These are phyloP conservation scores for Canariomyces notabilis DNA, from an alignment of 2,329 filamentous ascomycete genomes.

Conservation along the genomic window DNA sequence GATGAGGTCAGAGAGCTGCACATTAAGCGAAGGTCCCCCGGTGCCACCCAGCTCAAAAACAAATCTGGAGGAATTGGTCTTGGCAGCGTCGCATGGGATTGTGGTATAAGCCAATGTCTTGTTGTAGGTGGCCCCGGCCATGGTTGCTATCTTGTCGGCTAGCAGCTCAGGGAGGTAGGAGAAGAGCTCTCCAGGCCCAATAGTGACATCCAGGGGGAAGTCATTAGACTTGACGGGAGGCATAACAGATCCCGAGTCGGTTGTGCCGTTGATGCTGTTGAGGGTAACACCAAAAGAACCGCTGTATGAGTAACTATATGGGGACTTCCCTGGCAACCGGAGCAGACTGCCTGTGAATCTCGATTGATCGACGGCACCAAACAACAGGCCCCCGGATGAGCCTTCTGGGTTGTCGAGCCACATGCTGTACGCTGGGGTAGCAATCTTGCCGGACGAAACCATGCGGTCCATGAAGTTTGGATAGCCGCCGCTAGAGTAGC, in stretches of 20 bases:
- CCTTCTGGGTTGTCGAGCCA: constrained; percentile 29
- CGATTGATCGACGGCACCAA: constrained; percentile 30
- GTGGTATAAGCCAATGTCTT: constrained; percentile 4
- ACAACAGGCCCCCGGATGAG: constrained; percentile 27
- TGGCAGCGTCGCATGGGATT: constrained; percentile 27
- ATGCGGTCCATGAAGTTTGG: constrained; percentile 26
- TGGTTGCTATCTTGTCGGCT: constrained; percentile 25
- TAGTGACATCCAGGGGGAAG: constrained; percentile 18
- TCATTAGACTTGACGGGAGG: constrained; percentile 17
- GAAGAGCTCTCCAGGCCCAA: constrained; percentile 23
- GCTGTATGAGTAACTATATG: constrained; percentile 1
- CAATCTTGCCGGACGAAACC: constrained; percentile 25
- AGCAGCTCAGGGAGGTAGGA: constrained; percentile 26
- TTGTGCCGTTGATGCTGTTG: constrained; percentile 19
- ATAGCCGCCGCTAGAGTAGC: constrained; percentile 16
- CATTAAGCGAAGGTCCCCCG: constrained; percentile 27
- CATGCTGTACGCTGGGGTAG: constrained; percentile 30
- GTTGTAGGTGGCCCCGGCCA: constrained; percentile 27
- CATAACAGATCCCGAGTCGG: constrained; percentile 1
- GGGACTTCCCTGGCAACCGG: constrained; percentile 12
- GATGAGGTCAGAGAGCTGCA: constrained; percentile 28
- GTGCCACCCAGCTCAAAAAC: constrained; percentile 26
- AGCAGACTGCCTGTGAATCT: constrained; percentile 25
- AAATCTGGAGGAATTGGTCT: constrained; percentile 22
- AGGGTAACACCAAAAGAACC: constrained; percentile 13